These are phyloP conservation scores for Colletotrichum echinochloae DNA, from an alignment of 2,329 filamentous ascomycete species.

Conservation along the genomic window DNA sequence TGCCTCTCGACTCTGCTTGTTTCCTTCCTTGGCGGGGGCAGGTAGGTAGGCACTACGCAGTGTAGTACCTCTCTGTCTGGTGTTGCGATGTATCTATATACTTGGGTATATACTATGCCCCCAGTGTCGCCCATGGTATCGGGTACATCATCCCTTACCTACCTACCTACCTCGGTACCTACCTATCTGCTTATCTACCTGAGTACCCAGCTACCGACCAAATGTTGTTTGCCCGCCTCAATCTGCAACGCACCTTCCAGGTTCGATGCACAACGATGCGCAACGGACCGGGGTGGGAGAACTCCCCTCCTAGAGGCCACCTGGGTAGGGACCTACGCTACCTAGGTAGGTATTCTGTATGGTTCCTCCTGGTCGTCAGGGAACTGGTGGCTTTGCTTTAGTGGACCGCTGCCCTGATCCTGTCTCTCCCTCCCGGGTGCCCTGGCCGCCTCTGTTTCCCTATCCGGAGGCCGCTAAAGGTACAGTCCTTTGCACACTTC, in stretches of 20 bases:
- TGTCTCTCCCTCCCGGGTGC: constrained; percentile 17
- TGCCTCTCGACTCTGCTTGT: constrained; percentile 1
- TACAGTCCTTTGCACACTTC: no score
- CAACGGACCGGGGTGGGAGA: neutral
- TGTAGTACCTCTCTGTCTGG: no score
- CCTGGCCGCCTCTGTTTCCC: neutral
- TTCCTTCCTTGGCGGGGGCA: no score
- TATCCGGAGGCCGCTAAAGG: no score
- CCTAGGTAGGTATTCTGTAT: neutral
- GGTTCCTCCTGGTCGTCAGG: neutral
- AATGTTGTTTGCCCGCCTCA: neutral
- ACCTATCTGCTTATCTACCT: no score
- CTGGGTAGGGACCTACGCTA: neutral
- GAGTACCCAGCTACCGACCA: no score
- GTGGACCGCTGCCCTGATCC: constrained; percentile 23
- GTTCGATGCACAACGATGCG: neutral
- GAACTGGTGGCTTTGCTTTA: constrained; percentile 9
- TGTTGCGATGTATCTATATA: neutral
- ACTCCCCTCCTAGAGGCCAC: neutral
- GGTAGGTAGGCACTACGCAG: no score
- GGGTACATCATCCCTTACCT: neutral
- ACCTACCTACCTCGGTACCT: no score
- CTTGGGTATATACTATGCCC: neutral
- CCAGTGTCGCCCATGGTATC: neutral
- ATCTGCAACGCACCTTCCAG: neutral